Evolutionary conservation across 176 grass and related monocot species (phyloP), one percentile per base, ranked within the genome.

Genomic region (Olyra latifolia): DNA sequence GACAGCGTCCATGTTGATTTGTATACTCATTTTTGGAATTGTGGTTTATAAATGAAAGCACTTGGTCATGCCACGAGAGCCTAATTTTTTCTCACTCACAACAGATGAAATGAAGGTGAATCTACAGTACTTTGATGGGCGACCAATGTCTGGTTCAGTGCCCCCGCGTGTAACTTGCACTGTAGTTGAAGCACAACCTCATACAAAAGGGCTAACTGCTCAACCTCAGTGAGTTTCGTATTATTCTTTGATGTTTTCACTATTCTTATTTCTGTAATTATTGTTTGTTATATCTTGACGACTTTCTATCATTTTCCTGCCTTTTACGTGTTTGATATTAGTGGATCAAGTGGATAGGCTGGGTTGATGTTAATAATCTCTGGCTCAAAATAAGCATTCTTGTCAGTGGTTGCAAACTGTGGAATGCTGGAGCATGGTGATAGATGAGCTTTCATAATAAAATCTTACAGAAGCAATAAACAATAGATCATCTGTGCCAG

Each of bases 31-130:
- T 64, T 62, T 89, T 56, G 66, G 10, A 73, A 64, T 46, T 32
- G 39, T 25, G 24, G n/a, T 74, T 45, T 74, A 48, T 38, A 29
- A 58, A 28, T 35, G 27, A 29, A 58, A 28, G 30, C 10, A 7
- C 35, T 81, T 82, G 10, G 73, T 84, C 47, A 32, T 73, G 44
- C 83, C 56, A 4, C 77, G 22, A 44, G 46, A 63, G 35, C 57
- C 28, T 59, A 59, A 62, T 72, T 32, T 9, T 83, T 84, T 69
- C 22, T 80, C 56, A 71, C 47, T 64, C 77, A 29, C 30, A 79
- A 84, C 88, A 98, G 95, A 98, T 78, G 92, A 95, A 76, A 95
- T 98, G 95, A 81, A 80, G 41, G 92, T 98, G n/a, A 86, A 44
- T 62, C 48, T 98, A 75, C 95, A 98, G 10, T 95, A 89, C 81